Conservation (phyloP, 345 rosid species). For the Populus pruinosa region DNA sequence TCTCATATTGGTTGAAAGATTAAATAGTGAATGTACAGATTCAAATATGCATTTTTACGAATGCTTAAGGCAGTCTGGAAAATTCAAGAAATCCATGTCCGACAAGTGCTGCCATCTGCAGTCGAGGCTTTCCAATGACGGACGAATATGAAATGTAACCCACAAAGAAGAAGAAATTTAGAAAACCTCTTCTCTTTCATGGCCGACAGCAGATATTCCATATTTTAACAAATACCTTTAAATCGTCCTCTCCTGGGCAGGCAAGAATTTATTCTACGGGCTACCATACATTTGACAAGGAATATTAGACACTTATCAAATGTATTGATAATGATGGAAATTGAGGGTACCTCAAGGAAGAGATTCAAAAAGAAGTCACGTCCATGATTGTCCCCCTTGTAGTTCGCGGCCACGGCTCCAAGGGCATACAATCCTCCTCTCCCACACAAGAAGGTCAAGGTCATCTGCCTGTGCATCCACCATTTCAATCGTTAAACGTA, state of each 20-base stretch:
- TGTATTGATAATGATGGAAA: not conserved
- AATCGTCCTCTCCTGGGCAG: not conserved
- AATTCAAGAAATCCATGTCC: too few species aligned
- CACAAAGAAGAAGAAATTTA: not conserved
- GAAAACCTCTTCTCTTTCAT: not conserved
- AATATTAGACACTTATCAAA: not conserved
- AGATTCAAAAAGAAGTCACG: constrained; percentile 50
- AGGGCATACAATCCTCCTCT: constrained; percentile 82
- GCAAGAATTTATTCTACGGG: not conserved
- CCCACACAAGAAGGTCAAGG: constrained; percentile 81
- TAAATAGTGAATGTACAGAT: not conserved
- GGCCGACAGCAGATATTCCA: not conserved
- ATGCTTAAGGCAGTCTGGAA: not conserved
- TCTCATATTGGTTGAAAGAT: not conserved
- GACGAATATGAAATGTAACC: not conserved
- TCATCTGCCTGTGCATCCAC: constrained; percentile 48
- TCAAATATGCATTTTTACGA: not conserved
- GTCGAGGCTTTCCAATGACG: not conserved
- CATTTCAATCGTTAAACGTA: too few species aligned
- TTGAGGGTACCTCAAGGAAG: constrained; percentile 56
- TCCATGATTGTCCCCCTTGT: constrained; percentile 44
- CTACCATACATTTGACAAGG: not conserved
- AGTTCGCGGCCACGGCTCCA: constrained; percentile 67
- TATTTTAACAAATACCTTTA: not conserved
- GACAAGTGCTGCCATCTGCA: not conserved